Conservation (phyloP, 495 filamentous ascomycete species). For the Aspergillus conjunctus region DNA sequence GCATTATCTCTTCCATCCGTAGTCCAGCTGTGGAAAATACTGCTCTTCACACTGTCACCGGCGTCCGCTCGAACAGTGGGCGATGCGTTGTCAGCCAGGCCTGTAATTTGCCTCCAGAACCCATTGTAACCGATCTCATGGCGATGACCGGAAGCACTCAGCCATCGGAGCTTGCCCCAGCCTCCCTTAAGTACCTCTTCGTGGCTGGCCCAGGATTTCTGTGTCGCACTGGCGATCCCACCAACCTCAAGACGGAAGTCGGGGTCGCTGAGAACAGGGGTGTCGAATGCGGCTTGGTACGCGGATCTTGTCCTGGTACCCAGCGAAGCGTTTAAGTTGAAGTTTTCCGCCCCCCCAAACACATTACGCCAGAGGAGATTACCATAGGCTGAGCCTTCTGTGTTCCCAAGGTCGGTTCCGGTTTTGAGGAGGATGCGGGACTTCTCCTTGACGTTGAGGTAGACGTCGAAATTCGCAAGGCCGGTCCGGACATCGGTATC, state of each 20-base stretch:
- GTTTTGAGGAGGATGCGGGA: constrained; percentile 81
- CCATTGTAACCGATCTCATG: constrained; percentile 80
- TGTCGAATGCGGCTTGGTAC: constrained; percentile 80
- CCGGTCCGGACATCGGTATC: constrained; percentile 58
- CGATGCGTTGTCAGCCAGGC: constrained; percentile 70
- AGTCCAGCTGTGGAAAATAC: constrained; percentile 77
- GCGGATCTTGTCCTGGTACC: constrained; percentile 88
- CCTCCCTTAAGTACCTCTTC: constrained; percentile 87
- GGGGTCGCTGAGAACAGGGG: constrained; percentile 80
- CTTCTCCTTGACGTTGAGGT: constrained; percentile 74
- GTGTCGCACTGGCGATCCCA: constrained; percentile 74
- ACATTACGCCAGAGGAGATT: constrained; percentile 85
- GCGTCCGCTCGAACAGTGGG: constrained; percentile 80
- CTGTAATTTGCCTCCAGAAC: constrained; percentile 86
- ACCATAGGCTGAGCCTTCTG: constrained; percentile 88
- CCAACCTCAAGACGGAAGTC: constrained; percentile 74
- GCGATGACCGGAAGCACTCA: constrained; percentile 58
- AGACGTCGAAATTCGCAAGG: constrained; percentile 73
- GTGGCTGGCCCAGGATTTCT: constrained; percentile 89
- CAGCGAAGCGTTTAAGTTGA: constrained; percentile 79
- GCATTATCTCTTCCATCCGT: constrained; percentile 78
- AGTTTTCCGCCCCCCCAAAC: constrained; percentile 90
- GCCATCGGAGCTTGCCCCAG: constrained; percentile 73
- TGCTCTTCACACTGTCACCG: constrained; percentile 88
- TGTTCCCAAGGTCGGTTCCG: constrained; percentile 87